Evolutionary conservation across 306 rosid species (phyloP), one percentile per base, ranked within the genome.

Genomic region (Castanospermum australe): DNA sequence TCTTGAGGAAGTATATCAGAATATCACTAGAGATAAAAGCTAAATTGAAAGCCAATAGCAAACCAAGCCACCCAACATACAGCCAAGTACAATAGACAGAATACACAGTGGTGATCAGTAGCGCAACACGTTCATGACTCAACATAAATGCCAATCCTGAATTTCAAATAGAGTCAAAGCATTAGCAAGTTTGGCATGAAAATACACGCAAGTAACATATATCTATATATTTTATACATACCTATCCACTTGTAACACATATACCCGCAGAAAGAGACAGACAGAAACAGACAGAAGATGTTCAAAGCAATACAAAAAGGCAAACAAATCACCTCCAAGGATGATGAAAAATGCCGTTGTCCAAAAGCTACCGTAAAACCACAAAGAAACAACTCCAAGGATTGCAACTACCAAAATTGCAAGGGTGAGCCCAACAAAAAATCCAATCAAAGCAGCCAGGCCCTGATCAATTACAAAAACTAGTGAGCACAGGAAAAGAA

Each of bases 301-400:
- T 36, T 83, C 70, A 56, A 72, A 70, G 35, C 70, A 57, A 48
- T 66, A 42, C 24, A 61, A 24, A 57, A 44, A 67, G 82, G 67
- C 41, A 74, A 84, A 79, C 61, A 39, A 75, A 81, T 88, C 86
- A 96, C 99, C 99, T 96, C 94, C 99, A 57, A 91, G 87, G 67
- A 92, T 55, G 83, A 96, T 85, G 83, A 91, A 79, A 79, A 90
- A 71, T 59, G 76, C 2, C 2, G 99, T 93, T 73, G 88, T 90
- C 99, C 99, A 96, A 83, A 96, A 93, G 88, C 94, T 93, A 75
- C 99, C 98, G 68, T 89, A 96, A 60, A 96, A 83, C 99, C 99
- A 93, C 92, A 96, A 84, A 81, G 83, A 87, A 63, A 86, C 60
- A 81, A 87, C 78, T 80, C 98, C 98, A 74, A 88, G 78, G 83